Base-by-base conservation (phyloP, 2,329 filamentous ascomycete genomes). In the Colletotrichum limetticola region DNA sequence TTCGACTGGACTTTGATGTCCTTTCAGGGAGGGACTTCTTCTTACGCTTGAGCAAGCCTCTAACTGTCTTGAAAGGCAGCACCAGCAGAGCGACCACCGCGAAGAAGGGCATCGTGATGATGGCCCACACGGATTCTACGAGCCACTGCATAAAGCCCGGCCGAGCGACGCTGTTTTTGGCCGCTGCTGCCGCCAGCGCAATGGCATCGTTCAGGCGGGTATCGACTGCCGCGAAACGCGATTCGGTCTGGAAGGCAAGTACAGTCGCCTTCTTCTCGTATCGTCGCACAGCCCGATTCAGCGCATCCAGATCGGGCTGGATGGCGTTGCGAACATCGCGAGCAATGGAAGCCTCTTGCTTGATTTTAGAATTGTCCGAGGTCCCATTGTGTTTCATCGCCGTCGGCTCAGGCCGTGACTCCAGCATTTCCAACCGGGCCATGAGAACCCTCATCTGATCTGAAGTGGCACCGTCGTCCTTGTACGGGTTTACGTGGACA, bases 201-300 rank as follows among this genome's bases (percentile, higher is more conserved):
- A 97, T 88, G 4, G 94, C 92, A 78, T 98, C 95, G 74, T 92
- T 90, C 16, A 97, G 82, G 46, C 93, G 88, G 0, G 86, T 85
- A 75, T 97, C 93, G 5, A 98, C 85, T 24, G 91, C 89, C 53
- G 90, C 88, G 71, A 98, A 89, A 28, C 93, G 90, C 9, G 91
- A 89, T 75, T 98, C 95, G 3, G 92, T 94, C 78, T 96, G 92
- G 67, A 93, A 88, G 11, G 93, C 89, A 32, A 95, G 89, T 8
- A 95, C 86, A 0, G 92, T 92, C 5, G 93, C 91, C 77, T 95
- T 94, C 84, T 97, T 98, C 84, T 98, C 96, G 78, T 98, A 98
- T 46, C 95, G 91, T 24, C 96, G 90, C 57, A 98, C 93, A 4
- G 96, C 95, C 60, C 96, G 92, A 77, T 95, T 97, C 37, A 98